phyloP scores from a whole-genome alignment of 352 stramenopile species.

The Phytopythium helicoides region DNA sequence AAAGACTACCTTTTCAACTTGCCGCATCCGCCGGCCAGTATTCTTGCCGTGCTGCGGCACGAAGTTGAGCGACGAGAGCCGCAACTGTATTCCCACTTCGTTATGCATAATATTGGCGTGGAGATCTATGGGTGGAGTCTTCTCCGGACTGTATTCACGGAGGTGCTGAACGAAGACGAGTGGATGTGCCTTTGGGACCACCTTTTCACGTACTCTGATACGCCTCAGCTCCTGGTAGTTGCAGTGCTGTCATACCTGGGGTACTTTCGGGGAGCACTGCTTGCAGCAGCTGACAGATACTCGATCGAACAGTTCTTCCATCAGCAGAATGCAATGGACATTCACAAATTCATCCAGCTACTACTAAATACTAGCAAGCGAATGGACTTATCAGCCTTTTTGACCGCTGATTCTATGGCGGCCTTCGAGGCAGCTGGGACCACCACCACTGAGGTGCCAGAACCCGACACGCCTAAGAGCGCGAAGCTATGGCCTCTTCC shows the following conservation, averaged over 20 bases:
- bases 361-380: conserved; percentile 53
- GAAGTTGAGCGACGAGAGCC: conserved; percentile 68
- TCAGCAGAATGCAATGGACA: conserved; percentile 79
- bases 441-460: neutral
- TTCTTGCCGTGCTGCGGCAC: conserved; percentile 67
- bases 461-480: neutral
- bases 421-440: neutral
- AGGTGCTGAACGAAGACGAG: conserved; percentile 85
- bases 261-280: conserved; percentile 66
- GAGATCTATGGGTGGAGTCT: conserved; percentile 85
- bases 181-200: conserved; percentile 90
- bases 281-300: conserved; percentile 45
- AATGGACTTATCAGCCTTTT: conserved; percentile 31
- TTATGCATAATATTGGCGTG: conserved; percentile 49
- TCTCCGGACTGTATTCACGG: conserved; percentile 84
- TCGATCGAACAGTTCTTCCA: conserved; percentile 86
- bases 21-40: conserved; percentile 73
- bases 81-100: conserved; percentile 78
- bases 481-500: conserved; percentile 47
- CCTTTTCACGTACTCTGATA: conserved; percentile 70
- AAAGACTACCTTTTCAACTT: conserved; percentile 78
- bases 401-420: neutral
- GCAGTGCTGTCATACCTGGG: conserved; percentile 70
- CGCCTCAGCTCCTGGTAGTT: conserved; percentile 57
- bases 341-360: conserved; percentile 67